Base-by-base conservation (phyloP, 495 filamentous ascomycete genomes). In the Xylaria flabelliformis region DNA sequence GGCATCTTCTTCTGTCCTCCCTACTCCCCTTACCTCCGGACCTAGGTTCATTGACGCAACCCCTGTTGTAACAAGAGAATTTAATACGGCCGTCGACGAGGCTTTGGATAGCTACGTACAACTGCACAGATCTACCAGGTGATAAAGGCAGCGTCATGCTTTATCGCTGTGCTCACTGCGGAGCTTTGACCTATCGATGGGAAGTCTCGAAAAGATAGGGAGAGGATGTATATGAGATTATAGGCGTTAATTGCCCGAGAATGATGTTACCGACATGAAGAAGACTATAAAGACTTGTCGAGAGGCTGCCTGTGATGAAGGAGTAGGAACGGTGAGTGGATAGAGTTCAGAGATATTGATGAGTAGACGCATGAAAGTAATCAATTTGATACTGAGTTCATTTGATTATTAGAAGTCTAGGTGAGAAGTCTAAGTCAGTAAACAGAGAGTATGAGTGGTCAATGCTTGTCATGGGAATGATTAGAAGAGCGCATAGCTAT, bases 241-340 rank as follows among this genome's bases (percentile, higher is more conserved):
- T 21, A 13, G 44, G 64, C 39, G 64, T 66, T 51, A 36, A 51
- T 56, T 67, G 64, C 64, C 64, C 4, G 66, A 68, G n/a, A 46
- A 32, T 32, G 34, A 46, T 21, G 24, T 51, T 26, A 6, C 26
- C 9, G 29, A 15, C 13, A 21, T 13, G 24, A 66, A 48, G 42
- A 66, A 29, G 44, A 26, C 24, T 8, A 10, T 1, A 24, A 24
- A 21, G 41, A 36, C n/a, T 48, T 34, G 24, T 50, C 26, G 46
- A 51, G 44, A 26, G 15, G 15, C 5, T 32, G 15, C 15, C 9
- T 39, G 36, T 41, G 59, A 39, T 42, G 34, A 63, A 19, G 8
- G 13, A 19, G 12, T 58, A 34, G 26, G 55, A 36, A 59, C 13
- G 15, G 55, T 17, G 13, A 26, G 32, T 15, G 19, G 5, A 36